A percentile compares a stretch with the other conserved stretches of the same genome.
These are phyloP conservation scores for Eucalyptus urophylla DNA, from an alignment of 345 rosid genomes.

Conservation along the genomic window DNA sequence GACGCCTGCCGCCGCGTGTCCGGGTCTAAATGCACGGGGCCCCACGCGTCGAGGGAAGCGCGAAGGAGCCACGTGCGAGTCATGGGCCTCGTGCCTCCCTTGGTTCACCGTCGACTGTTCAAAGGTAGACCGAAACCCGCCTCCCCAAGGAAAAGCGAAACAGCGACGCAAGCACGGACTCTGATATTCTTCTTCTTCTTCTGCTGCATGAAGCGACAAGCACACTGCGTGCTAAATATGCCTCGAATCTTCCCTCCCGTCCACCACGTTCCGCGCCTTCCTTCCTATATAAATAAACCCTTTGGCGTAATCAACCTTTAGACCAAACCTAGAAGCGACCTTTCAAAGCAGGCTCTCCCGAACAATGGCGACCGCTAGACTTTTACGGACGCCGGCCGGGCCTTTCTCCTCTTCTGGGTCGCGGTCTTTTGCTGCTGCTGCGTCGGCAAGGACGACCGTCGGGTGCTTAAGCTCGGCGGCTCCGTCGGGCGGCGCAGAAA, in stretches of 20 bases:
- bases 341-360: not conserved
- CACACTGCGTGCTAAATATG: conserved; percentile 6
- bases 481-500: not conserved
- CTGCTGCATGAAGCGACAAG: conserved; percentile 2
- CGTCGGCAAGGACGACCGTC: not conserved
- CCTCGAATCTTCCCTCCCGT: conserved; percentile 31
- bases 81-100: too few species aligned
- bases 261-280: not conserved
- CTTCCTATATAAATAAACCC: not conserved
- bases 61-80: not conserved
- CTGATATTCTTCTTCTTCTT: not conserved
- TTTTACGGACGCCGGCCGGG: conserved; percentile 2
- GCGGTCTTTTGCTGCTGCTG: not conserved
- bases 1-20: conserved; percentile 3
- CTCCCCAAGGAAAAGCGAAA: conserved; percentile 1
- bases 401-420: not conserved
- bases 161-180: not conserved
- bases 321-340: not conserved
- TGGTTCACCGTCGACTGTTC: not conserved
- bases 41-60: not conserved
- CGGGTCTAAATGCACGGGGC: not conserved
- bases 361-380: conserved; percentile 24
- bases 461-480: not conserved
- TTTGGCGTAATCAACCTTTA: not conserved
- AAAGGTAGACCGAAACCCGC: not conserved